phyloP scores from a whole-genome alignment of 306 rosid genomes.

The Prunus dulcis region DNA sequence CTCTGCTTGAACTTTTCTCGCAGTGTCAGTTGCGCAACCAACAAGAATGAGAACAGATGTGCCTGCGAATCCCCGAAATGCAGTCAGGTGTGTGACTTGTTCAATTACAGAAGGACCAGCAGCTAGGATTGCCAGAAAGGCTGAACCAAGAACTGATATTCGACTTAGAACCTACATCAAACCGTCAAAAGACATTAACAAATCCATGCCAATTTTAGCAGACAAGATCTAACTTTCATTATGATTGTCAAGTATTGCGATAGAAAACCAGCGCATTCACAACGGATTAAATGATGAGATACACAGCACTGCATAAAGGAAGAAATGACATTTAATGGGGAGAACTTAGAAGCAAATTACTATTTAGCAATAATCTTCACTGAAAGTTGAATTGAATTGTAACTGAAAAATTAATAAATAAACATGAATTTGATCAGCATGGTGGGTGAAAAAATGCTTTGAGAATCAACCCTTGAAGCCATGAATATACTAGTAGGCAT shows the following conservation, averaged over 20 bases:
- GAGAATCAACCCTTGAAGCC: background rate
- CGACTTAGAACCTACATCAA: conserved; percentile 74
- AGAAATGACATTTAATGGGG: background rate
- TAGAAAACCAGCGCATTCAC: background rate
- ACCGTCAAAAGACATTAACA: conserved; percentile 10
- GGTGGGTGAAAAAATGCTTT: background rate
- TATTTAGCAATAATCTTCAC: background rate
- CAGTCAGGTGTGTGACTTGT: conserved; percentile 85
- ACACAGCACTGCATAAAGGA: background rate
- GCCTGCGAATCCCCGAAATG: conserved; percentile 94
- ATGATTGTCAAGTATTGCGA: background rate
- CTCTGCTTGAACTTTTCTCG: conserved; percentile 93
- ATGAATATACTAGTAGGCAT: background rate
- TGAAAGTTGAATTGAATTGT: background rate
- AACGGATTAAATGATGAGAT: background rate
- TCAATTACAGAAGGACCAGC: conserved; percentile 90
- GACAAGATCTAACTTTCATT: conserved; percentile 5
- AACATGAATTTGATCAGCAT: background rate
- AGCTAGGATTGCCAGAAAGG: conserved; percentile 82
- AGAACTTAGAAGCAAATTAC: background rate
- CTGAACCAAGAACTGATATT: conserved; percentile 93
- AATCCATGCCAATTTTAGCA: background rate
- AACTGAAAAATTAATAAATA: too few species aligned
- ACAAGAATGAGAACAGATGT: conserved; percentile 96
- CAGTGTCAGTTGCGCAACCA: conserved; percentile 95